Base-by-base conservation (phyloP, 345 rosid genomes). In the Punica granatum region DNA sequence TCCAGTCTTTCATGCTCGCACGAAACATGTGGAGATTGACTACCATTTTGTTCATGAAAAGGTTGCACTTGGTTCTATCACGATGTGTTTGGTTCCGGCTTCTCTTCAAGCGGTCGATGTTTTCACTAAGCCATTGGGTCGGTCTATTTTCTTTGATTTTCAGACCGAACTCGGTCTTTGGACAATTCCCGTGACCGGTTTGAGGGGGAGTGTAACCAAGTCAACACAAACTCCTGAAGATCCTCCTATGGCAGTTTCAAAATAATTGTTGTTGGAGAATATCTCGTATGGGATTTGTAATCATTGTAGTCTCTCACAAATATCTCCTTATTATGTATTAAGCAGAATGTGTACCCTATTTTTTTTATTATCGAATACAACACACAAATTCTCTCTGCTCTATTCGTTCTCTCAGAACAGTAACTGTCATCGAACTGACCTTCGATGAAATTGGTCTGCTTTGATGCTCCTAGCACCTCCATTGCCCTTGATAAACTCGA, bases 401-500 rank as follows among this genome's bases (percentile, higher is more conserved):
- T n/a, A n/a, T n/a, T n/a, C n/a, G n/a, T n/a, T n/a, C n/a, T n/a
- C n/a, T n/a, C 15, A 26, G 23, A 19, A 21, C 6, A 53, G 7
- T 11, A 30, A 10, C n/a, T 66, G 5, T 32, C 10, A 15, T 58
- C 64, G 14, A 14, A 43, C 59, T 12, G 30, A 49, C 68, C 67
- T 62, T 70, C 53, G 0, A 62, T 7, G 23, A 70, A 70, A 48
- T 70, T 63, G 4, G 51, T 70, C 14, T 63, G 36, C 60, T 48
- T n/a, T 63, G 35, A 63, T 63, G 49, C 68, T 70, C 0, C 73
- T 41, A 4, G 35, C 63, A 9, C 51, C 68, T 21, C 68, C 68
- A 23, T 70, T 51, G 11, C 73, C 72, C 11, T 69, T 8, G 2
- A 69, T 16, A 15, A 61, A 25, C 67, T 62, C 67, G 8, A 69